A percentile compares a stretch with the other conserved stretches of the same genome.
Evolutionary conservation across 1,284 basidiomycete genomes (phyloP).

Genomic region (Grifola frondosa): DNA sequence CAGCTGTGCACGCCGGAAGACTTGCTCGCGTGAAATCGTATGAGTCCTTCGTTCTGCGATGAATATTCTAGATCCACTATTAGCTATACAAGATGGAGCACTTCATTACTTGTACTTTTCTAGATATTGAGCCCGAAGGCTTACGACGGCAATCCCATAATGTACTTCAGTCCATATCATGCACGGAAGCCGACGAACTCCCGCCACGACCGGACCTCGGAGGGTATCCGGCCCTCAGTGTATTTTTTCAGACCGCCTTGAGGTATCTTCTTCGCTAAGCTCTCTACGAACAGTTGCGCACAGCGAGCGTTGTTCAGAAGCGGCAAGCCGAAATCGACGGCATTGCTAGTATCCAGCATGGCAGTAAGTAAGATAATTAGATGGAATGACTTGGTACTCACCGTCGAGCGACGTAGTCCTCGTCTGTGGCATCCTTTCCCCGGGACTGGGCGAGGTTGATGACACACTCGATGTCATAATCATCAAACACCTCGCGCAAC

Average conservation of each 20-base stretch:
- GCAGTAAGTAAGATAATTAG: conserved; percentile 5
- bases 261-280: conserved; percentile 86
- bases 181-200: conserved; percentile 79
- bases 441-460: conserved; percentile 90
- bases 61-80: neutral
- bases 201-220: conserved; percentile 89
- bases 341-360: conserved; percentile 55
- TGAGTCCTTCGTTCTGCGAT: neutral
- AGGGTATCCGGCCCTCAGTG: conserved; percentile 87
- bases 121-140: neutral
- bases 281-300: conserved; percentile 90
- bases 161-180: conserved; percentile 34
- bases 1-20: conserved; percentile 53
- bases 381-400: conserved; percentile 42
- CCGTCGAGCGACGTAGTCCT: conserved; percentile 95
- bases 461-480: conserved; percentile 94
- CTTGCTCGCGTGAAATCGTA: conserved; percentile 28
- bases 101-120: conserved; percentile 18
- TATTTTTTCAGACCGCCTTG: conserved; percentile 82
- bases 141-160: neutral
- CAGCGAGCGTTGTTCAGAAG: conserved; percentile 90
- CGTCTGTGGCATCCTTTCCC: conserved; percentile 79
- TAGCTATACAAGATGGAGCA: conserved; percentile 21
- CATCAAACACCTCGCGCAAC: conserved; percentile 89
- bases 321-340: conserved; percentile 89